Evolutionary conservation across 2,329 filamentous ascomycete genomes (phyloP), one percentile per base, ranked within the genome.

Genomic region (Xylariaceae sp.): DNA sequence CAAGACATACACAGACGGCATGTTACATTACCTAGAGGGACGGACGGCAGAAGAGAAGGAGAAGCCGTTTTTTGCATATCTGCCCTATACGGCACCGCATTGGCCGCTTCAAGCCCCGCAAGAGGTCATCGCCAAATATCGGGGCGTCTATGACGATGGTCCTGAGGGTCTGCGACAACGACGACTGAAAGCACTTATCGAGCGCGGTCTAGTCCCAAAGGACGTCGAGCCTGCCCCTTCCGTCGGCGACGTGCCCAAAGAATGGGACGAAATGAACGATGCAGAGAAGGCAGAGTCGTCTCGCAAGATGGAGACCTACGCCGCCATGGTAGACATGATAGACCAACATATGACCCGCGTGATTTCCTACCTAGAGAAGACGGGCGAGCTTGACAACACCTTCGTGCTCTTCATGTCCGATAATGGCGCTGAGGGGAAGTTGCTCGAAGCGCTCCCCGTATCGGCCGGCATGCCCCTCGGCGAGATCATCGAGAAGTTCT

Each of bases 271-370:
- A 7, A 41, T 50, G 43, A 39, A 39, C 31, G 42, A 28, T 9
- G 30, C 16, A 30, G 49, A 51, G 30, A 41, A 35, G 22, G 44
- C 31, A 17, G 30, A 39, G 28, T 49, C 32, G 15, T 43, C 45
- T 3, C 45, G 53, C 1, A 41, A 38, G 9, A 57, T 56, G 52
- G 53, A 76, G 47, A 65, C 72, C 4, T 78, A 69, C 39, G 74
- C 74, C 0, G 74, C 63, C 3, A 78, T 78, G 72, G 72, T 76
- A 4, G 72, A 78, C 42, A 64, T 61, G 38, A 74, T 76, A 31
- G 74, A 77, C 45, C 48, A 60, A 39, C 71, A 73, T 41, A 67
- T 77, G 17, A 72, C 72, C 38, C 71, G 69, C 41, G 67, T 75
- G 2, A 60, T 76, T 30, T 57, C 70, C 32, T 70, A 73, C 44